Evolutionary conservation across 2,329 filamentous ascomycete species (phyloP).

Genomic region (Monosporascus sp.): DNA sequence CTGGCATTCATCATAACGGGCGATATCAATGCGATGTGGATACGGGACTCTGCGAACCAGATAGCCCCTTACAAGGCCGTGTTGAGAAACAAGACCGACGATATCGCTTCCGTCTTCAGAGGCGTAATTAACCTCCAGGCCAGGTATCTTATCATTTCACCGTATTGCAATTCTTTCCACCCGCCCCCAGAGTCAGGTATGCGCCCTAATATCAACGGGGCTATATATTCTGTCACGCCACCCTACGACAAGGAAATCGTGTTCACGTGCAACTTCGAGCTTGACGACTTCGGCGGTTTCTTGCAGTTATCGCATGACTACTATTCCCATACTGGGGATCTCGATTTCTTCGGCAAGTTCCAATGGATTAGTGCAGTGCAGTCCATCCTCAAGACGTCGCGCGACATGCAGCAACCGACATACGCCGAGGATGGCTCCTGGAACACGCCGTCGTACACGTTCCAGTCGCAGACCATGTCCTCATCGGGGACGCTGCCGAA

Average conservation of each 20-base stretch:
- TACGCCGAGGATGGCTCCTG: slow-evolving; percentile 24
- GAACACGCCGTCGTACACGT: slow-evolving; percentile 55
- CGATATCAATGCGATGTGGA: slow-evolving; percentile 83
- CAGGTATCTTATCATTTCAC: slow-evolving; percentile 60
- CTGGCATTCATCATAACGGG: slow-evolving; percentile 79
- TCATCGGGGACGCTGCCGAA: slow-evolving; percentile 80
- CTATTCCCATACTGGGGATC: slow-evolving; percentile 65
- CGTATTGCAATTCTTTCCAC: slow-evolving; percentile 90
- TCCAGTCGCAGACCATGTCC: slow-evolving; percentile 64
- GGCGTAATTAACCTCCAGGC: slow-evolving; percentile 69
- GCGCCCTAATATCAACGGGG: slow-evolving; percentile 49
- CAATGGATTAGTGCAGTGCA: slow-evolving; percentile 70
- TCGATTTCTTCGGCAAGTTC: slow-evolving; percentile 64
- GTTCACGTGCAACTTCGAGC: slow-evolving; percentile 95
- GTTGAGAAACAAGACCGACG: slow-evolving; percentile 50
- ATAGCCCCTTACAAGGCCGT: slow-evolving; percentile 63
- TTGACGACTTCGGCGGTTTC: slow-evolving; percentile 86
- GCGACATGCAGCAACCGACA: slow-evolving; percentile 67
- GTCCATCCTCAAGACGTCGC: slow-evolving; percentile 62
- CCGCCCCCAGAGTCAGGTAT: slow-evolving; percentile 72
- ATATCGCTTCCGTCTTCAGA: slow-evolving; percentile 61
- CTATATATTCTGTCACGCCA: slow-evolving; percentile 54
- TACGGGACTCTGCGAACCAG: slow-evolving; percentile 76
- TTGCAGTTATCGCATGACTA: slow-evolving; percentile 78
- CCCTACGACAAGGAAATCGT: slow-evolving; percentile 64